phyloP scores from a whole-genome alignment of 805 yeast species.

The Schwanniomyces yamadae region DNA sequence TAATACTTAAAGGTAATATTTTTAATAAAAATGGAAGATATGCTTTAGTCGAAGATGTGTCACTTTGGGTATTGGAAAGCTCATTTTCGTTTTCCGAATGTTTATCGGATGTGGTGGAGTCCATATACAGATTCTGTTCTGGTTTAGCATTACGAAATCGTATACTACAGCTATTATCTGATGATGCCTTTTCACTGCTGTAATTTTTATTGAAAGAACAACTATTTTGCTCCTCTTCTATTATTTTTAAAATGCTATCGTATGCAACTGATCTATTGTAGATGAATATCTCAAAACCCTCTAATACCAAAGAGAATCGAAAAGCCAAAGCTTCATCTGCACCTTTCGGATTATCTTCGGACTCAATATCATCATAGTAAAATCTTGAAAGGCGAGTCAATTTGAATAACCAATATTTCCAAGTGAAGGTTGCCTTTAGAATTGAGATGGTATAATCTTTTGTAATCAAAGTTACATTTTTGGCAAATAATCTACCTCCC shows the following conservation, averaged over 20 bases:
- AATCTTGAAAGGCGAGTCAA: constrained; percentile 41
- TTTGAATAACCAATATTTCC: constrained; percentile 83
- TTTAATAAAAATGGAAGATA: constrained; percentile 21
- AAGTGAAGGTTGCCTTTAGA: constrained; percentile 71
- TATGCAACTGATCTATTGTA: constrained; percentile 81
- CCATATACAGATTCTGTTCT: too few species aligned
- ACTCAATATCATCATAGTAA: constrained; percentile 16
- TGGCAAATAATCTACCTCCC: constrained; percentile 80
- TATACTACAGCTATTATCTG: background rate
- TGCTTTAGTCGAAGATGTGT: background rate
- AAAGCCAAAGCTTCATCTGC: constrained; percentile 52
- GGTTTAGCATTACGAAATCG: background rate
- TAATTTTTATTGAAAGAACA: constrained; percentile 5
- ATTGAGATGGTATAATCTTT: constrained; percentile 69
- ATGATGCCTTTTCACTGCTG: background rate
- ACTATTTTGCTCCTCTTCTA: constrained; percentile 24
- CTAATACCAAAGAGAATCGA: constrained; percentile 55
- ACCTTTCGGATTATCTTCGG: constrained; percentile 16
- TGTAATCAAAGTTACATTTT: constrained; percentile 72
- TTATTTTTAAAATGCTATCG: constrained; percentile 53
- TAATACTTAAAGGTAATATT: constrained; percentile 62
- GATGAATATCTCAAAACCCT: constrained; percentile 80
- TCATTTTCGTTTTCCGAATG: constrained; percentile 2
- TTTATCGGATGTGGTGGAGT: background rate
- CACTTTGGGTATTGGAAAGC: background rate